Percentiles rank a stretch among this genome's conserved stretches.
Conservation (phyloP, 1,139 yeast genomes). For the Yarrowia galli region DNA sequence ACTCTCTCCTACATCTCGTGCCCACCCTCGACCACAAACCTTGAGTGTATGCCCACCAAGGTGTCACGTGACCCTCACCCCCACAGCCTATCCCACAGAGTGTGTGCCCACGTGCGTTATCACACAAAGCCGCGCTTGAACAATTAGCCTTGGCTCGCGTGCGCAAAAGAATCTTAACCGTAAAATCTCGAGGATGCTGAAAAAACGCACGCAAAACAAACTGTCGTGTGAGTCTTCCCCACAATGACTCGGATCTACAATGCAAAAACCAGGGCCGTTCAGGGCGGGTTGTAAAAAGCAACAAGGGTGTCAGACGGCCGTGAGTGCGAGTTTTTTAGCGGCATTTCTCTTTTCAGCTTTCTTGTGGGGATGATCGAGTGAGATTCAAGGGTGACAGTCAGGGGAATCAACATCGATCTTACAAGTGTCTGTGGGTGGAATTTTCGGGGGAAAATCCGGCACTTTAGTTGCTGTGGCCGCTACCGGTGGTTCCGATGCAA, state of each 20-base stretch:
- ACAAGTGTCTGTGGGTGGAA: too few species aligned
- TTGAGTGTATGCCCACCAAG: slow-evolving; percentile 18
- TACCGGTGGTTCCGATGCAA: background rate
- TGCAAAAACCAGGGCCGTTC: background rate
- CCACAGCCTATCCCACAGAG: slow-evolving; percentile 11
- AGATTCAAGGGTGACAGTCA: too few species aligned
- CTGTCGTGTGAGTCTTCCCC: slow-evolving; percentile 32
- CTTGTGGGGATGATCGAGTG: too few species aligned
- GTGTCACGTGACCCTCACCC: slow-evolving; percentile 11
- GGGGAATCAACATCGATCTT: too few species aligned
- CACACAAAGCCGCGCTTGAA: slow-evolving; percentile 21
- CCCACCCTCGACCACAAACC: slow-evolving; percentile 4
- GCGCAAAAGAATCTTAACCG: background rate
- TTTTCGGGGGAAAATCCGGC: too few species aligned
- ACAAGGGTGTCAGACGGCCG: too few species aligned
- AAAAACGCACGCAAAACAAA: background rate
- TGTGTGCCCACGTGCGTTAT: slow-evolving; percentile 34
- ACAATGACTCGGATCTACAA: slow-evolving; percentile 29
- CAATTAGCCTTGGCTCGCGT: slow-evolving; percentile 14
- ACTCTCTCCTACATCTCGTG: background rate
- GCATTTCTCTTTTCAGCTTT: too few species aligned
- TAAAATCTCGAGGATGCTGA: background rate
- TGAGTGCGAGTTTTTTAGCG: too few species aligned
- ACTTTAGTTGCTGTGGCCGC: background rate
- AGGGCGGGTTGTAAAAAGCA: background rate